phyloP scores from a whole-genome alignment of 108 stramenopile genomes.

The Nitzschia sp. region DNA sequence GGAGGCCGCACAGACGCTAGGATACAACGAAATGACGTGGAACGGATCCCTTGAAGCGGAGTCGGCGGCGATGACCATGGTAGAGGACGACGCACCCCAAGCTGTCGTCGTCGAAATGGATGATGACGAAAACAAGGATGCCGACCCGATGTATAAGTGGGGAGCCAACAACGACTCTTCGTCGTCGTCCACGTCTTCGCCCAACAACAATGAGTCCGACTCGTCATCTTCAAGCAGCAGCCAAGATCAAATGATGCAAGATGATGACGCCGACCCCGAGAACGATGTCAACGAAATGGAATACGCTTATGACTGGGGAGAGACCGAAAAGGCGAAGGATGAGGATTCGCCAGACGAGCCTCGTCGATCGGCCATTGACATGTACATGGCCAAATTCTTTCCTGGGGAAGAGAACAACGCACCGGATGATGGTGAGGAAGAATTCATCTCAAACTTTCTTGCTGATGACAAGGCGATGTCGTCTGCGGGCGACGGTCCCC shows the following conservation, averaged over 20 bases:
- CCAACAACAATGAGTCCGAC: background rate
- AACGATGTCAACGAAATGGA: too few relatives aligned
- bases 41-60: slow-evolving; percentile 2
- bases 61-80: background rate
- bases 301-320: background rate
- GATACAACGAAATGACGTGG: slow-evolving; percentile 24
- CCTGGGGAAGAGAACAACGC: background rate
- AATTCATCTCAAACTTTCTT: slow-evolving; percentile 18
- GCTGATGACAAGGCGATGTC: background rate
- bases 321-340: background rate
- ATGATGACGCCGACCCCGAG: background rate
- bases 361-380: background rate
- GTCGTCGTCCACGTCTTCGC: background rate
- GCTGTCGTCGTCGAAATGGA: background rate
- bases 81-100: background rate
- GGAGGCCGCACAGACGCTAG: slow-evolving; percentile 7
- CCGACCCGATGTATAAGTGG: slow-evolving; percentile 11
- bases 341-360: background rate
- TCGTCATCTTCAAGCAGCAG: background rate
- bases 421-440: slow-evolving; percentile 4
- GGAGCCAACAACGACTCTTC: background rate
- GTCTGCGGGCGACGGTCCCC: background rate
- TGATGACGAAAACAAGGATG: background rate
- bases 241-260: background rate
- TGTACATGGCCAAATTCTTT: background rate